Evolutionary conservation across 1,284 basidiomycete species (phyloP).

Genomic region (Anthracocystis setariae): DNA sequence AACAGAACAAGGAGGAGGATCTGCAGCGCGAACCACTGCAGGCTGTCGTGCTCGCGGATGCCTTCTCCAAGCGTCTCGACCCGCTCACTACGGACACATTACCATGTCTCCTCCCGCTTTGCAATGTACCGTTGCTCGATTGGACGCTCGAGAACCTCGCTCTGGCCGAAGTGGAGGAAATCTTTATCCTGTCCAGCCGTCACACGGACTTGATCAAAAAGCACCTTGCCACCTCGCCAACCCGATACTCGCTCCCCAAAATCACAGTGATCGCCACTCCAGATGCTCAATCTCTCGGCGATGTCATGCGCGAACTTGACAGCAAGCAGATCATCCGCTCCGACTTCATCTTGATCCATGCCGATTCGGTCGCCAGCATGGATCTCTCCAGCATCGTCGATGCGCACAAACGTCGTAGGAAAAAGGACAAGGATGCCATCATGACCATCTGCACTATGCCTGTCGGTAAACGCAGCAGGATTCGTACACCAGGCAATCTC

Average conservation of each 20-base stretch:
- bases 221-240: conserved; percentile 74
- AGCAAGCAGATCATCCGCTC: conserved; percentile 84
- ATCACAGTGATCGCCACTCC: conserved; percentile 85
- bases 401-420: conserved; percentile 86
- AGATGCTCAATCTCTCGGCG: conserved; percentile 89
- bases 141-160: conserved; percentile 96
- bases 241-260: conserved; percentile 62
- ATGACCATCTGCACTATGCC: conserved; percentile 75
- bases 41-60: conserved; percentile 92
- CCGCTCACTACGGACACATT: conserved; percentile 75
- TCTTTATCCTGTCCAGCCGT: conserved; percentile 84
- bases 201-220: conserved; percentile 53
- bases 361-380: conserved; percentile 92
- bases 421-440: conserved; percentile 88
- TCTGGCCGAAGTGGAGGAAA: conserved; percentile 90
- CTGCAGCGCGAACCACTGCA: conserved; percentile 73
- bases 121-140: conserved; percentile 89
- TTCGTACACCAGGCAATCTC: conserved; percentile 51
- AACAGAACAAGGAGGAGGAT: conserved; percentile 52
- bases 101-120: conserved; percentile 85
- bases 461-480: conserved; percentile 31
- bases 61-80: conserved; percentile 90
- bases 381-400: conserved; percentile 87
- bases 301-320: conserved; percentile 96
- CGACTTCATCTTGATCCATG: conserved; percentile 82